These are phyloP conservation scores for Gleditsia sinensis DNA, from an alignment of 306 rosid species.

Conservation along the genomic window DNA sequence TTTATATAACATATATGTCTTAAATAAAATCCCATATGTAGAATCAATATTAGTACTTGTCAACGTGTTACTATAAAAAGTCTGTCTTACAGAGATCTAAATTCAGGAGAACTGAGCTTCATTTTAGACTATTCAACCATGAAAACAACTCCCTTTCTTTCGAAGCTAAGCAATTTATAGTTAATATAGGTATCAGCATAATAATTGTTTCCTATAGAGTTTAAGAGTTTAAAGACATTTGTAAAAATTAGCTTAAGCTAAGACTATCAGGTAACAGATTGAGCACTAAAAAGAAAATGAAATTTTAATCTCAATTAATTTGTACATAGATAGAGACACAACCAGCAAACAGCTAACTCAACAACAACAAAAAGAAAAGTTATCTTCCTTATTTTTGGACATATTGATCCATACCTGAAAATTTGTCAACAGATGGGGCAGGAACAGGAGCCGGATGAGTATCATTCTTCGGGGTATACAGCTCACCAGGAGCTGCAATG, in stretches of 20 bases:
- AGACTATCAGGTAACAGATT: background rate
- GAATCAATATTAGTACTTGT: background rate
- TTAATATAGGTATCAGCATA: background rate
- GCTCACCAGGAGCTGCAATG: constrained; percentile 64
- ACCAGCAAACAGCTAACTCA: background rate
- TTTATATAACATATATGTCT: background rate
- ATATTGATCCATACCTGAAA: constrained; percentile 40
- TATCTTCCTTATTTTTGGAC: background rate
- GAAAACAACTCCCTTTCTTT: background rate
- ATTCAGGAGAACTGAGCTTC: background rate
- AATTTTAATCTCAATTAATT: background rate
- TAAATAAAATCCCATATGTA: background rate
- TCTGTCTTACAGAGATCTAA: background rate
- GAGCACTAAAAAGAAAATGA: background rate
- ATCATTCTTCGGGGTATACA: constrained; percentile 48
- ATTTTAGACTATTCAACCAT: background rate
- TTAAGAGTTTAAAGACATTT: background rate
- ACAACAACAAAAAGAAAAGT: background rate
- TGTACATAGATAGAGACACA: background rate
- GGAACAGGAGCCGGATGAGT: constrained; percentile 49
- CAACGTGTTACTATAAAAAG: background rate
- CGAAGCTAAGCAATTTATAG: background rate
- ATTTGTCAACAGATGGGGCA: constrained; percentile 34
- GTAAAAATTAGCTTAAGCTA: background rate
- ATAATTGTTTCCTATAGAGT: background rate